Evolutionary conservation across 2,329 filamentous ascomycete genomes (phyloP).

Genomic region (Diaporthe ampelina): DNA sequence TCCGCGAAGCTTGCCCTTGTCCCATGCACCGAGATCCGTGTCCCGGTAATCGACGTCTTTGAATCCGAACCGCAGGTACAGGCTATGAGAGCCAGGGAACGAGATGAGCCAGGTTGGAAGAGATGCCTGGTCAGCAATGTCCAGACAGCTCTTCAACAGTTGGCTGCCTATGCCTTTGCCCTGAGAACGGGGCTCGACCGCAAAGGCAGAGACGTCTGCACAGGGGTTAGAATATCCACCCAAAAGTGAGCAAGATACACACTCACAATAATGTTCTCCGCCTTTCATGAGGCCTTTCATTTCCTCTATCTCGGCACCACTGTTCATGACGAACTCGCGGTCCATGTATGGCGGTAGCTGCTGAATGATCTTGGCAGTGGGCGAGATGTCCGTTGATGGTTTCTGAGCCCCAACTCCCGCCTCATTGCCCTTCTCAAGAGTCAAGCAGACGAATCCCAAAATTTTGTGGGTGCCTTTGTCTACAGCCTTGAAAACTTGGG

Average conservation of each 20-base stretch:
- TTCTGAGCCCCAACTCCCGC: background rate
- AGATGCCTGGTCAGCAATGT: background rate
- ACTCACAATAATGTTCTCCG: background rate
- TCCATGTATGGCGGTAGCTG: background rate
- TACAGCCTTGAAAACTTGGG: conserved; percentile 4
- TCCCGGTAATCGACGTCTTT: conserved; percentile 1
- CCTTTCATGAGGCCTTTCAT: background rate
- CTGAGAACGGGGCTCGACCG: background rate
- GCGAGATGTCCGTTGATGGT: background rate
- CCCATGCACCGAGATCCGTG: background rate
- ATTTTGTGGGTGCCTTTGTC: background rate
- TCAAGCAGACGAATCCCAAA: background rate
- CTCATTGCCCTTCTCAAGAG: background rate
- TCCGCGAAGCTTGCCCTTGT: background rate
- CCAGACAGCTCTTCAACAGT: background rate
- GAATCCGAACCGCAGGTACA: background rate
- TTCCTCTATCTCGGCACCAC: background rate
- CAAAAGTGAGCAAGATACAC: background rate
- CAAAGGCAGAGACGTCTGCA: conserved; percentile 1
- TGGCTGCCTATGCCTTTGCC: background rate
- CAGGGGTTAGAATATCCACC: background rate
- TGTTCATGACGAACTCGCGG: background rate
- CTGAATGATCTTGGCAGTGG: background rate
- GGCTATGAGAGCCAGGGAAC: background rate
- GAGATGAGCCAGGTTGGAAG: background rate